phyloP scores from a whole-genome alignment of 345 rosid species.

The Noccaea caerulescens region DNA sequence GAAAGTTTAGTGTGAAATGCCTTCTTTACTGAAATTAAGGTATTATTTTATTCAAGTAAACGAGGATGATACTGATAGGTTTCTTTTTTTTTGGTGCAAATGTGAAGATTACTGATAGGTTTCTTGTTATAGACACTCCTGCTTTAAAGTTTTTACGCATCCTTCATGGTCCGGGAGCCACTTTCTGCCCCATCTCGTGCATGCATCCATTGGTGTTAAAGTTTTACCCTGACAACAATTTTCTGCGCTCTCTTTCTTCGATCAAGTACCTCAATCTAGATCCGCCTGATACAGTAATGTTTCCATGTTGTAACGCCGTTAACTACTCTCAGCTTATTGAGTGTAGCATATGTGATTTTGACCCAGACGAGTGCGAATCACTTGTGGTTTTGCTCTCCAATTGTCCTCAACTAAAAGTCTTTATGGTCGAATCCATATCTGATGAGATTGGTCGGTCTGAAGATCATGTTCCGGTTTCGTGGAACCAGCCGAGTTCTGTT shows the following conservation, averaged over 20 bases:
- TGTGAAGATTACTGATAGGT: not conserved
- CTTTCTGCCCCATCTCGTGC: not conserved
- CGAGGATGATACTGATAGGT: not conserved
- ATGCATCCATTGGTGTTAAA: not conserved
- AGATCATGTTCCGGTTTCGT: not conserved
- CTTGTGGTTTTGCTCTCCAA: conserved; percentile 16
- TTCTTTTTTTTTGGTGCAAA: too few relatives aligned
- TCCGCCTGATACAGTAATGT: not conserved
- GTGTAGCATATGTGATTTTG: not conserved
- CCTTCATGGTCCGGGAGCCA: not conserved
- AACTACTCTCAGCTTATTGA: conserved; percentile 5
- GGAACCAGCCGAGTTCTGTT: conserved; percentile 21
- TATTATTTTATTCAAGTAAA: not conserved
- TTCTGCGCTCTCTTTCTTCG: not conserved
- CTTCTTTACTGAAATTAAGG: not conserved
- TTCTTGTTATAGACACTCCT: conserved; percentile 11
- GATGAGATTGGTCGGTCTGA: not conserved
- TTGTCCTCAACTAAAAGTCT: not conserved
- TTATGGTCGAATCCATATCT: not conserved
- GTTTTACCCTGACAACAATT: not conserved
- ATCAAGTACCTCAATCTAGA: not conserved
- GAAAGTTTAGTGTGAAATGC: not conserved
- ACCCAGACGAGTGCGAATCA: not conserved
- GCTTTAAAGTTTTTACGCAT: not conserved
- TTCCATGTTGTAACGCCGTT: not conserved